Evolutionary conservation across 1,284 basidiomycete species (phyloP).

Genomic region (Pseudozyma tsukubaensis): DNA sequence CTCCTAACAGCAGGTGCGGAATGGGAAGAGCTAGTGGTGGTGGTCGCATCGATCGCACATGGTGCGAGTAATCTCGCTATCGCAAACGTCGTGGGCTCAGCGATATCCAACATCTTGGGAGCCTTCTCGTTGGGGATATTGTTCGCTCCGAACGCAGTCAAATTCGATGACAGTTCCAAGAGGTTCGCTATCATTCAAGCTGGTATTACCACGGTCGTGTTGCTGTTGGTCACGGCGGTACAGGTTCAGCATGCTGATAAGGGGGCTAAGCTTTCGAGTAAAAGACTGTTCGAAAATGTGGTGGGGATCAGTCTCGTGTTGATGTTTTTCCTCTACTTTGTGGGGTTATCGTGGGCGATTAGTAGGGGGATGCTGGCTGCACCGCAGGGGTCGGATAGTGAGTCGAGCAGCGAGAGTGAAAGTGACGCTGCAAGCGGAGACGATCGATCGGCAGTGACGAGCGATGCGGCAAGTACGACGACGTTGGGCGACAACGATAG

Average conservation of each 20-base stretch:
- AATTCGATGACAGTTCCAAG: constrained; percentile 40
- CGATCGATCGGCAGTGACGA: constrained; percentile 19
- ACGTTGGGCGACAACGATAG: constrained; percentile 33
- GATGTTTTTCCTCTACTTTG: constrained; percentile 41
- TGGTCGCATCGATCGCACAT: constrained; percentile 38
- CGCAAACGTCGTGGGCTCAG: constrained; percentile 59
- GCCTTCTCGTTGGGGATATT: constrained; percentile 44
- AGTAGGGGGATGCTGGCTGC: constrained; percentile 42
- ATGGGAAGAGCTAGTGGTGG: constrained; percentile 55
- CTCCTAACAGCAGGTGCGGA: constrained; percentile 51
- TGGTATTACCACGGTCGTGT: constrained; percentile 32
- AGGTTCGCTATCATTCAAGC: constrained; percentile 43
- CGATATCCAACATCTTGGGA: constrained; percentile 61
- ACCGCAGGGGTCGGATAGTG: constrained; percentile 29
- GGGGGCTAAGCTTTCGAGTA: constrained; percentile 27
- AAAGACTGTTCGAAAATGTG: constrained; percentile 40
- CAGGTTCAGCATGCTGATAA: constrained; percentile 41
- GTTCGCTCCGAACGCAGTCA: constrained; percentile 30
- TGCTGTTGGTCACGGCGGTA: constrained; percentile 26
- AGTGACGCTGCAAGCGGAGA: constrained; percentile 9
- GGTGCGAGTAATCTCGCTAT: constrained; percentile 46
- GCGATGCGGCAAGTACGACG: constrained; percentile 32
- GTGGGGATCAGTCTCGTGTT: constrained; percentile 39
- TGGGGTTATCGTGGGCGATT: constrained; percentile 46
- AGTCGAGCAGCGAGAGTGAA: constrained; percentile 17